These are phyloP conservation scores for Agroathelia rolfsii DNA, from an alignment of 1,284 basidiomycete genomes.

Conservation along the genomic window DNA sequence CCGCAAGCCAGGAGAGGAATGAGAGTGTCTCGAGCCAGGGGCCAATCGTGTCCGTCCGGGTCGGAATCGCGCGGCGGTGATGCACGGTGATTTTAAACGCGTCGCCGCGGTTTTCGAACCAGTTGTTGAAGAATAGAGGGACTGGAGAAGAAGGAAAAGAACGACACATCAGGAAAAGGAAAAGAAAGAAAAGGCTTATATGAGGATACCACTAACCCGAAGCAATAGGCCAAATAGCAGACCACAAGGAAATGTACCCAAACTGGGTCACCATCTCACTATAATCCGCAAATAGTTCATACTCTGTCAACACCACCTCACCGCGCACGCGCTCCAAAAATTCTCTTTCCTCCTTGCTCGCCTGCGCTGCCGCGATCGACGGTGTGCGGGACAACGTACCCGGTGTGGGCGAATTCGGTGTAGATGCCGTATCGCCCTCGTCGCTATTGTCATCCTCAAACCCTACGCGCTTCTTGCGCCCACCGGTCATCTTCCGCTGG, in stretches of 20 bases:
- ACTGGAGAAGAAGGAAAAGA: conserved; percentile 24
- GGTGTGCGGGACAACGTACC: too few relatives aligned
- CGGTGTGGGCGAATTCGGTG: too few relatives aligned
- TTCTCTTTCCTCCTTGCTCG: conserved; percentile 52
- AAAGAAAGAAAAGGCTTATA: too few relatives aligned
- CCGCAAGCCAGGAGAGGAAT: conserved; percentile 80
- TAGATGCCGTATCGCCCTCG: too few relatives aligned
- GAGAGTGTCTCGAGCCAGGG: conserved; percentile 87
- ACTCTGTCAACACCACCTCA: conserved; percentile 77
- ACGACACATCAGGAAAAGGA: conserved; percentile 12
- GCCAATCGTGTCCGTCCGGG: conserved; percentile 84
- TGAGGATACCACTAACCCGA: too few relatives aligned
- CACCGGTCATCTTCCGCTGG: too few relatives aligned
- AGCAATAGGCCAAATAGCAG: conserved; percentile 92
- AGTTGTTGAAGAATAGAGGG: conserved; percentile 78
- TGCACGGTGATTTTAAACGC: conserved; percentile 93
- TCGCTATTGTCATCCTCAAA: conserved; percentile 62
- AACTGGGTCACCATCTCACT: conserved; percentile 95
- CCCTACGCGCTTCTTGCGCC: conserved; percentile 58
- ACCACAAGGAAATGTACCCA: conserved; percentile 89
- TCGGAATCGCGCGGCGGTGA: conserved; percentile 76
- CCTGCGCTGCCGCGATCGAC: conserved; percentile 41
- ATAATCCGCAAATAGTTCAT: conserved; percentile 78
- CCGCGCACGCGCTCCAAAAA: conserved; percentile 71
- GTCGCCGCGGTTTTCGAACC: conserved; percentile 87